A percentile compares a stretch with the other conserved stretches of the same genome.
Evolutionary conservation across 352 stramenopile genomes (phyloP).

Genomic region (Phytophthora macrochlamydospora): DNA sequence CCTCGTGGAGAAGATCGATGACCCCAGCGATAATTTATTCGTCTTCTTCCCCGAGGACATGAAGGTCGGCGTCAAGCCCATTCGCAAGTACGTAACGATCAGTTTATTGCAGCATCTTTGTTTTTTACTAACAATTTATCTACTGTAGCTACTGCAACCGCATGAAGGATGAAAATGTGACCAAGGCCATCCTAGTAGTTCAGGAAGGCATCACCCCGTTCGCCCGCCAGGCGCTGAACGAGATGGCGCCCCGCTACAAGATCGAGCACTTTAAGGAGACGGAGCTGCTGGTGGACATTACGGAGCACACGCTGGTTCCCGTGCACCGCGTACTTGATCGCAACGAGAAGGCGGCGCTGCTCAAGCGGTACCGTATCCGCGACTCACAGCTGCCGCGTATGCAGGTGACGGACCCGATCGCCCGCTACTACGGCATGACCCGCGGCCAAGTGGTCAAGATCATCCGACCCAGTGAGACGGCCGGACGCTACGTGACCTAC

Average conservation of each 20-base stretch:
- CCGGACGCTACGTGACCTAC: constrained; percentile 99
- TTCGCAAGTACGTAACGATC: constrained; percentile 81
- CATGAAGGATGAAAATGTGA: constrained; percentile 98
- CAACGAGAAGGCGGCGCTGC: constrained; percentile 97
- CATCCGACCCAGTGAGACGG: constrained; percentile 98
- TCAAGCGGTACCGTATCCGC: constrained; percentile 99
- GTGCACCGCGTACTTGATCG: constrained; percentile 97
- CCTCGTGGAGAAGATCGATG: constrained; percentile 92
- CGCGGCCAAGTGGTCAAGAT: constrained; percentile 99
- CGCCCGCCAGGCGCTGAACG: constrained; percentile 95
- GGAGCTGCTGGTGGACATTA: constrained; percentile 99
- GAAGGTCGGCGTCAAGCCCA: constrained; percentile 98
- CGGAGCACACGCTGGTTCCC: constrained; percentile 98
- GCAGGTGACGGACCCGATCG: constrained; percentile 98
- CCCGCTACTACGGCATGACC: constrained; percentile 97
- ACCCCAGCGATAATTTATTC: constrained; percentile 96
- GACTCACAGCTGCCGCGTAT: constrained; percentile 99
- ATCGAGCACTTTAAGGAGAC: constrained; percentile 99
- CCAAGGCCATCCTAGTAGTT: constrained; percentile 98
- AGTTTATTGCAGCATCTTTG: background rate
- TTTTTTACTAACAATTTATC: background rate
- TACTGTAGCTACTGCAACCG: constrained; percentile 88
- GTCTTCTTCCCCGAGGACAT: constrained; percentile 99
- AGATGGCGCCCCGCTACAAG: constrained; percentile 93
- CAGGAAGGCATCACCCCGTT: constrained; percentile 97